phyloP scores from a whole-genome alignment of 2,329 filamentous ascomycete genomes.

The Colletotrichum aenigma region DNA sequence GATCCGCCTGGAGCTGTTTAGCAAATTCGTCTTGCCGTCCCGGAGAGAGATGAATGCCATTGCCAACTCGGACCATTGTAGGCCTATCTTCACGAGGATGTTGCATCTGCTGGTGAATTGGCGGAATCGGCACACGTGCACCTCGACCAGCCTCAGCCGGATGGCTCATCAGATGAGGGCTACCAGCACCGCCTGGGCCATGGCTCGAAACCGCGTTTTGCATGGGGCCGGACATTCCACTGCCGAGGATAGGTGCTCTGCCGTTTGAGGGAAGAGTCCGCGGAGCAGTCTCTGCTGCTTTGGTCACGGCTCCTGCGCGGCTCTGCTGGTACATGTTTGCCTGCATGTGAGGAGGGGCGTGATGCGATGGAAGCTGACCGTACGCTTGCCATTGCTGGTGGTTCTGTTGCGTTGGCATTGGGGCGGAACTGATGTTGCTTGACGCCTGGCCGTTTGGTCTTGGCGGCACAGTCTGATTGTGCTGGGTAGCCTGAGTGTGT shows the following conservation, averaged over 20 bases:
- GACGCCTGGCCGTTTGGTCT: neutral
- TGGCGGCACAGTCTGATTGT: neutral
- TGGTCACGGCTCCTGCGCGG: neutral
- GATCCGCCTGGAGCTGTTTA: neutral
- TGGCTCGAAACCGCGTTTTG: neutral
- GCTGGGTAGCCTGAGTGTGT: neutral
- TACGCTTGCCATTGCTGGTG: neutral
- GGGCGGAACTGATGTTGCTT: neutral
- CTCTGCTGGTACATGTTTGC: neutral
- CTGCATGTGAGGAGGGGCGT: neutral
- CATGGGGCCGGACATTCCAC: neutral
- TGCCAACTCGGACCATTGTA: neutral
- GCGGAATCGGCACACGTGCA: neutral
- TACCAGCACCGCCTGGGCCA: neutral
- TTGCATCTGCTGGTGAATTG: neutral
- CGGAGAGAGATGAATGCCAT: neutral
- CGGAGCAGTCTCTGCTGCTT: neutral
- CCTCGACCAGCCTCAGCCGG: neutral
- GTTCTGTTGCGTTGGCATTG: slow-evolving; percentile 1
- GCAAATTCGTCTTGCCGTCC: neutral
- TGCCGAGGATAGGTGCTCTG: neutral
- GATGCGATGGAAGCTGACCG: neutral
- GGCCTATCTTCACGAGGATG: neutral
- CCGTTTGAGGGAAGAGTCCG: slow-evolving; percentile 3
- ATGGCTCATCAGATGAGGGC: neutral